Evolutionary conservation across 768 basidiomycete species (phyloP).

Genomic region (Mycena amicta): DNA sequence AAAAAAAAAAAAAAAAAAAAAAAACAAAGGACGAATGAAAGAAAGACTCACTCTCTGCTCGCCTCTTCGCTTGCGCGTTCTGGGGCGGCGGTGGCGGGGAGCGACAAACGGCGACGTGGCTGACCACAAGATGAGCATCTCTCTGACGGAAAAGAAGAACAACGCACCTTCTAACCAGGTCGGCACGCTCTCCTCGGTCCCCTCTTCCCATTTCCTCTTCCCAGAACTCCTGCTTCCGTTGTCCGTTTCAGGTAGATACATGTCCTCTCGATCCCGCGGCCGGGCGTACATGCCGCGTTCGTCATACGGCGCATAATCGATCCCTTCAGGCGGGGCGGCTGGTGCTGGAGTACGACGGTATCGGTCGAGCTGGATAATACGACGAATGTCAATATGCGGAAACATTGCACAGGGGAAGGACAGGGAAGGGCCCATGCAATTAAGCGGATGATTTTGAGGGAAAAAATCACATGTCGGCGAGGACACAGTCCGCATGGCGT

Average conservation of each 20-base stretch:
- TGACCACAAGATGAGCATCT: conserved; percentile 1
- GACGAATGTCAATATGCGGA: conserved; percentile 3
- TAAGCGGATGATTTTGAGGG: neutral
- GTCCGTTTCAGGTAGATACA: neutral
- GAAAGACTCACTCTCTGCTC: neutral
- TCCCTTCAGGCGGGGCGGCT: conserved; percentile 15
- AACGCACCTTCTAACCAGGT: conserved; percentile 43
- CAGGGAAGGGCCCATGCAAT: neutral
- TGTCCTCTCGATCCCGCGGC: conserved; percentile 19
- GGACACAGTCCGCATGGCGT: too few species aligned
- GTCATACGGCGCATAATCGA: conserved; percentile 9
- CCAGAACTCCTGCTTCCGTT: conserved; percentile 13
- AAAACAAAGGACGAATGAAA: neutral
- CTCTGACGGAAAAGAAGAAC: neutral
- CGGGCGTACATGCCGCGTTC: conserved; percentile 6
- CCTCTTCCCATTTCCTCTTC: conserved; percentile 1
- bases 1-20: neutral
- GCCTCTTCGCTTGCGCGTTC: neutral
- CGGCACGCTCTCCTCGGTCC: conserved; percentile 30
- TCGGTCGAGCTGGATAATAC: conserved; percentile 44
- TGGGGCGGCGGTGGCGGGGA: conserved; percentile 29
- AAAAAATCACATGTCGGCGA: neutral
- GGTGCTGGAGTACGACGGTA: conserved; percentile 46
- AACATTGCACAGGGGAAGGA: neutral
- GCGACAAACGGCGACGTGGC: conserved; percentile 40